Base-by-base conservation (phyloP, 495 filamentous ascomycete species). In the Tetracladium marchalianum region DNA sequence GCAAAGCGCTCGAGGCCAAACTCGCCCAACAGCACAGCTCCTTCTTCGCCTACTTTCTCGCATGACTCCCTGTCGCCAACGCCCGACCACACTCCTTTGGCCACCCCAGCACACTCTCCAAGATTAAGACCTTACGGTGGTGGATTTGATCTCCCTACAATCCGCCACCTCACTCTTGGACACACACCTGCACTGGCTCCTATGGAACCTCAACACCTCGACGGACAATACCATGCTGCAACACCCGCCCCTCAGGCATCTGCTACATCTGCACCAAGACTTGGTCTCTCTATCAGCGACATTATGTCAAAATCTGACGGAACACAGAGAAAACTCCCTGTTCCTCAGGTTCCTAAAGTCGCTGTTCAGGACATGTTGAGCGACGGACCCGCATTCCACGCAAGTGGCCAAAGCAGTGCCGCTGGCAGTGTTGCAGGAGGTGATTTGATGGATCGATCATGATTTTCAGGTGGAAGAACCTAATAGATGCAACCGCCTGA, bases 11-110 rank as follows among this genome's bases (percentile, higher is more conserved):
- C 90, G 44, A 72, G 92, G 46, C 92, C 92, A 33, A 88, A 86
- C 62, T 95, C 93, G 4, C 93, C 92, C 12, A 83, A 87, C 63
- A 95, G 88, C 35, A 97, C 92, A 3, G 90, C 90, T 16, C 92
- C 92, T 22, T 93, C 90, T 22, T 97, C 92, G 1, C 92, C 92
- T n/a, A 95, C 87, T 31, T 97, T 95, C 68, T 95, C 92, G 5
- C 86, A 95, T 65, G 90, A 93, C 68, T 95, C 90, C 8, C 78
- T 87, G 18, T 97, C 93, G 1, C 93, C 92, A 1, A 98, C 92
- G 1, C 93, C 92, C 1, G 92, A 96, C 58, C 89, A 95, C 70
- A 97, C 93, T 11, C 92, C 92, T 6, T 75, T 97, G 36, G 92
- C 90, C 27, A 98, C 92, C 1, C 92, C 92, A 0, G 88, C 88